Base-by-base conservation (phyloP, 208 protist genomes). In the Trypanosoma avium region DNA sequence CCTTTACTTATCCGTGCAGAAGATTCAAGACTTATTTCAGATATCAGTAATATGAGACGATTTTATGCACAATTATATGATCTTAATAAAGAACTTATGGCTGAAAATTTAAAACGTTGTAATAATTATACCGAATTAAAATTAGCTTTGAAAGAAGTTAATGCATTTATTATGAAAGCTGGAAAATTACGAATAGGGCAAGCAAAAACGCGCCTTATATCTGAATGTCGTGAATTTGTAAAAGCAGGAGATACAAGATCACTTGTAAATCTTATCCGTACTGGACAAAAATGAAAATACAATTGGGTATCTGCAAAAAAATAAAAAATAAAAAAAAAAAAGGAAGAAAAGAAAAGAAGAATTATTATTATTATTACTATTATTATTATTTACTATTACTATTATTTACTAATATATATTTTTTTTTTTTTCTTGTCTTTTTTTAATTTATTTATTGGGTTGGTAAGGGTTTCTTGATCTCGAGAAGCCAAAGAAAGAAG, bases 71-170 rank as follows among this genome's bases (percentile, higher is more conserved):
- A 75, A 6, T 75, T 97, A 19, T 92, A 92, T 57, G 92, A 95
- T 33, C 60, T 96, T 17, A 86, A 97, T 56, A 76, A 73, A 24
- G 93, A 97, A 58, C 81, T 98, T 33, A 71, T 97, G 7, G 86
- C 77, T 29, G 94, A 98, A 75, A 97, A 97, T 73, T 73, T 78
- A 59, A 98, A 98, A 79, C 87, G 94, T 6, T 74, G 73, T n/a
- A 89, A 77, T 55, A 98, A 98, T 67, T 95, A 96, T 66, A 74
- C 87, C 4, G 89, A 93, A 67, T 82, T 98, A 22, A 88, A 97
- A 50, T 43, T 38, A 15, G 66, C 79, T 26, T 73, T 98, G 61
- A 97, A 96, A 64, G 77, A 94, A 33, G 76, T 98, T 17, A 98
- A 98, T 61, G 71, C 70, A 36, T 97, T 92, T 72, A 98, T 98